Conservation (phyloP, 169 alveolate species). For the Amoebophrya sp. region DNA sequence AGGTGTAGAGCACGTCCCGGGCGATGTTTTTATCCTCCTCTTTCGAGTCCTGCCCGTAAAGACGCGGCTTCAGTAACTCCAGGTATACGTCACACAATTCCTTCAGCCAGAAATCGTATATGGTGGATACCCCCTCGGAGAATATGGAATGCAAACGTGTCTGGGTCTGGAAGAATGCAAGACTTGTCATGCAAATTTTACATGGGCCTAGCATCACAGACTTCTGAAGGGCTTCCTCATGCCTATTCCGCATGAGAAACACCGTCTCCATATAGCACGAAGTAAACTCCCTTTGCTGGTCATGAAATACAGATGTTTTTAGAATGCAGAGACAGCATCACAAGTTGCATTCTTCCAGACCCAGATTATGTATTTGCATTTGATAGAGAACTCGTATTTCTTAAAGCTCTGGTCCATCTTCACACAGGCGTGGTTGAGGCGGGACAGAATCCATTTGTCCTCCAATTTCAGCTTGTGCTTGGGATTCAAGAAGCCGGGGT, state of each 20-base stretch:
- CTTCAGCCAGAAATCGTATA: slow-evolving; percentile 91
- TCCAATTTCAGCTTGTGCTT: slow-evolving; percentile 64
- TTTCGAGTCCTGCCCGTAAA: slow-evolving; percentile 42
- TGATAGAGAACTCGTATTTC: slow-evolving; percentile 77
- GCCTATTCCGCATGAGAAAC: no score
- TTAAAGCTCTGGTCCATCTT: slow-evolving; percentile 70
- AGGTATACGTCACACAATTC: slow-evolving; percentile 95
- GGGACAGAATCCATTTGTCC: slow-evolving; percentile 88
- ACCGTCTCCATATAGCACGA: no score
- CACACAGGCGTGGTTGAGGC: neutral
- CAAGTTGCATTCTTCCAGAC: no score
- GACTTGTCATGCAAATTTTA: no score
- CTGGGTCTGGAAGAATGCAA: no score
- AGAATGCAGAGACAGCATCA: no score
- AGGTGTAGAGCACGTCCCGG: slow-evolving; percentile 55
- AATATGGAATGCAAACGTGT: slow-evolving; percentile 26
- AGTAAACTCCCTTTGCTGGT: no score
- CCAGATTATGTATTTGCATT: no score
- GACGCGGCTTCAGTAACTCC: slow-evolving; percentile 83
- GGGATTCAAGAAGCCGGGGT: neutral
- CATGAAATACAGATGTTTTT: no score
- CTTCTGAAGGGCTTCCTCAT: no score
- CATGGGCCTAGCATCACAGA: no score
- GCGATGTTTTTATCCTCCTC: slow-evolving; percentile 4
- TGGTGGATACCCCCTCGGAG: slow-evolving; percentile 85